Evolutionary conservation across 176 grass and related monocot species (phyloP).

Genomic region (Hyparrhenia diplandra): DNA sequence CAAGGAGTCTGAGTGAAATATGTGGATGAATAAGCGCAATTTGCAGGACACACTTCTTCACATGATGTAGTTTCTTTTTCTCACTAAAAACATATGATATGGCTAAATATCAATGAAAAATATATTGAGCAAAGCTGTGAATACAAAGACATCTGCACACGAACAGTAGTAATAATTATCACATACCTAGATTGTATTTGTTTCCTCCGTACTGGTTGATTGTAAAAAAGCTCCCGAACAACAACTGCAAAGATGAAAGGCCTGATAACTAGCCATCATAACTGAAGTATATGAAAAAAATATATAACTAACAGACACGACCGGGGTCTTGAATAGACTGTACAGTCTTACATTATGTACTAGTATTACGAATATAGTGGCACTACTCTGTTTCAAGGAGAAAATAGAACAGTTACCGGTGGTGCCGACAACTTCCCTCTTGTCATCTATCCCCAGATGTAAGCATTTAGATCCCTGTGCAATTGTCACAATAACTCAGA

Average conservation of each 20-base stretch:
- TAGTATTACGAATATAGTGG: not conserved
- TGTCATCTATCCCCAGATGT: slow-evolving; percentile 92
- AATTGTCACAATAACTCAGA: slow-evolving; percentile 36
- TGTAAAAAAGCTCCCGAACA: slow-evolving; percentile 89
- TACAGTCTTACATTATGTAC: slow-evolving; percentile 2
- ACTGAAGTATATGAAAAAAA: not conserved
- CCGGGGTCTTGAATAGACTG: not conserved
- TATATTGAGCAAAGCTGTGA: slow-evolving; percentile 9
- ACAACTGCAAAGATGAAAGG: slow-evolving; percentile 56
- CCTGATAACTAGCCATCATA: not conserved
- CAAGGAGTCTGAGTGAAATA: slow-evolving; percentile 74
- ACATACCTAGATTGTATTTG: slow-evolving; percentile 75
- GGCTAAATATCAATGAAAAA: slow-evolving; percentile 24
- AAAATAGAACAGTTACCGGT: slow-evolving; percentile 50
- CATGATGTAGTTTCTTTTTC: slow-evolving; percentile 66
- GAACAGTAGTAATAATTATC: not conserved
- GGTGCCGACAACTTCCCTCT: slow-evolving; percentile 87
- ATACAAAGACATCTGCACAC: slow-evolving; percentile 13
- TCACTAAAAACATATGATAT: slow-evolving; percentile 56
- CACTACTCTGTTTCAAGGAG: slow-evolving; percentile 18
- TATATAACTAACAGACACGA: not conserved
- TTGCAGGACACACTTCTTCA: slow-evolving; percentile 77
- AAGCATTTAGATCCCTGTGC: slow-evolving; percentile 80
- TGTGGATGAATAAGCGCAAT: slow-evolving; percentile 81
- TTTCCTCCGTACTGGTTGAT: slow-evolving; percentile 93